Evolutionary conservation across 2,329 filamentous ascomycete genomes (phyloP).

Genomic region (Aphanoascus verrucosus): DNA sequence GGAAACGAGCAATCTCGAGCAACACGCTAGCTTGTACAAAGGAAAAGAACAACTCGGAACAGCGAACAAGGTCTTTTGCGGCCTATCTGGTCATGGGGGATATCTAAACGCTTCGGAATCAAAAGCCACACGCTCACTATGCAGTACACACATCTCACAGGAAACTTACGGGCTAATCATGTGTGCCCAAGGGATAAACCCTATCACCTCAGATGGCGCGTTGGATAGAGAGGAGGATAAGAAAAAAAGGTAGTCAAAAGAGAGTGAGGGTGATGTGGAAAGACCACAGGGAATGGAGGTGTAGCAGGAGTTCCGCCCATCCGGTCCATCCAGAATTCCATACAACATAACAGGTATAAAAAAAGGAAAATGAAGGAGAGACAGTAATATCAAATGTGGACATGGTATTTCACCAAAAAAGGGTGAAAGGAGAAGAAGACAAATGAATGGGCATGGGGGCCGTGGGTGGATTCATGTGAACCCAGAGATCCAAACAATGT

Average conservation of each 20-base stretch:
- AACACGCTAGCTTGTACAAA: background rate
- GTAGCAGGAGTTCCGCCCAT: background rate
- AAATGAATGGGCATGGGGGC: background rate
- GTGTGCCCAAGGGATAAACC: background rate
- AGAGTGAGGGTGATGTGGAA: background rate
- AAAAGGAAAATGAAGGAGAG: background rate
- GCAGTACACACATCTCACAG: background rate
- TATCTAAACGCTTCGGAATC: slow-evolving; percentile 3
- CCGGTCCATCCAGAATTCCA: background rate
- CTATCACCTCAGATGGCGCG: background rate
- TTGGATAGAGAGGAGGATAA: background rate
- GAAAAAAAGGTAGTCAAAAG: background rate
- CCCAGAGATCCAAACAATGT: background rate
- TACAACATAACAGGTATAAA: slow-evolving; percentile 2
- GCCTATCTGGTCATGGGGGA: background rate
- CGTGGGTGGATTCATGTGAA: too few species aligned
- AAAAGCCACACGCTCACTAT: background rate
- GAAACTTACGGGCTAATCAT: background rate
- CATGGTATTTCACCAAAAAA: background rate
- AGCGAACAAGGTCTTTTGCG: background rate
- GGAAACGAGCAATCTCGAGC: slow-evolving; percentile 3
- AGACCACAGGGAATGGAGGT: background rate
- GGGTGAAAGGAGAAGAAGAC: background rate
- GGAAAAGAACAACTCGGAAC: slow-evolving; percentile 7
- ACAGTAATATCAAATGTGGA: background rate